Evolutionary conservation across 805 yeast genomes (phyloP), one percentile per base, ranked within the genome.

Genomic region (Candida glaebosa): DNA sequence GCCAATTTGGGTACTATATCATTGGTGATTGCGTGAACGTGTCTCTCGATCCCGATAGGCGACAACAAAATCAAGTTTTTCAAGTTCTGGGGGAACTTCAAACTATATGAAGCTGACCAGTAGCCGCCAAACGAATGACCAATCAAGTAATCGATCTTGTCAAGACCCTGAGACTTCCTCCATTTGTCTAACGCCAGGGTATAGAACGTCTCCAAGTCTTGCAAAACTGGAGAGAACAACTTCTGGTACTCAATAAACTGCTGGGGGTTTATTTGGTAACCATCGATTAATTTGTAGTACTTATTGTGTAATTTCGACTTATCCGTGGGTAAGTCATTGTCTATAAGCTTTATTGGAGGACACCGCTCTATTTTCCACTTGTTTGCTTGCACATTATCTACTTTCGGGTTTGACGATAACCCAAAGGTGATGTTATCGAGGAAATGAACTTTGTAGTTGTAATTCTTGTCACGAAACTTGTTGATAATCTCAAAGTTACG

Each of bases 61-160:
- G 88, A 81, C 3, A 83, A 74, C 18, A 86, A 63, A 2, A 84
- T 67, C 48, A 87, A 60, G 44, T 75, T 74, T 12, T 71, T 61
- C 5, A 87, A 68, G 3, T 69, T 56, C 0, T 74, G 56, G 0
- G 89, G 87, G 51, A 82, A 72, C 45, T 67, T 76, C 33, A 79
- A 54, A 2, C 85, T 71, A 56, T 83, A 86, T 5, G 81, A 75
- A 37, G 77, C 76, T 0, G 87, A 76, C 63, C 87, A 65, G 51
- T 84, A 82, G 0, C 88, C 93, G 24, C 95, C 95, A 48, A 78
- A 79, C 0, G 95, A 85, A 58, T 87, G 95, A 0, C 88, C 91
- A 16, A 86, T 63, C 10, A 87, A 54, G 51, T 77, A 83, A 48
- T 69, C 73, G 31, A 87, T 73, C 46, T 76, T 71, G 1, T 68